Base-by-base conservation (phyloP, 176 grass and related monocot genomes). In the Triticum urartu region DNA sequence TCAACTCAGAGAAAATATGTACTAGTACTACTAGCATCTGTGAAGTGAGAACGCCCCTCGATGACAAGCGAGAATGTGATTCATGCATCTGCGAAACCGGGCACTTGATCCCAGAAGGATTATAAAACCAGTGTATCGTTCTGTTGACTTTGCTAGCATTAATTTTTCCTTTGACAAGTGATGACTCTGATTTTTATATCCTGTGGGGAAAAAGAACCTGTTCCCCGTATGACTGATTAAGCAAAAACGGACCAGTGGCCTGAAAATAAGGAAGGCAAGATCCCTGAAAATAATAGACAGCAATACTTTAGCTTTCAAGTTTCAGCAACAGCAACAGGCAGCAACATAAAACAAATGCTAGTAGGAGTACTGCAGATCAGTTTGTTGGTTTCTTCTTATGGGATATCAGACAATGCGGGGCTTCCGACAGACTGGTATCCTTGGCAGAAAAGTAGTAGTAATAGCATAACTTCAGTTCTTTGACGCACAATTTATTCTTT, bases 191-290 rank as follows among this genome's bases (percentile, higher is more conserved):
- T 13, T 64, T 71, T 83, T 72, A 32, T 76, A 76, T 54, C 43
- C 0, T 8, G 7, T 48, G 25, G 14, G 24, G 9, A 54, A 10
- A 76, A 9, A 20, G 50, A 54, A 50, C 13, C 10, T 7, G 4
- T 50, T 54, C 3, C 25, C 15, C 30, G 10, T n/a, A 28, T 33
- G 9, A 6, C 24, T 40, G 24, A 9, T 52, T 13, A 84, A 26
- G 75, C 45, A 45, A 25, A 36, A 83, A 86, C 18, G 42, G 4
- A 15, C 38, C 75, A 80, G 18, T 54, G 32, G 40, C 24, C 75
- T 84, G 35, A 67, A 80, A 87, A 84, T 17, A 74, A 36, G 85
- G 89, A 68, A 75, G 77, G 36, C 69, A 50, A 77, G 75, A 84
- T 75, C 81, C 80, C 15, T 20, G 15, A 76, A 86, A 83, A 72